phyloP scores from a whole-genome alignment of 495 filamentous ascomycete species.

The Lentithecium fluviatile region DNA sequence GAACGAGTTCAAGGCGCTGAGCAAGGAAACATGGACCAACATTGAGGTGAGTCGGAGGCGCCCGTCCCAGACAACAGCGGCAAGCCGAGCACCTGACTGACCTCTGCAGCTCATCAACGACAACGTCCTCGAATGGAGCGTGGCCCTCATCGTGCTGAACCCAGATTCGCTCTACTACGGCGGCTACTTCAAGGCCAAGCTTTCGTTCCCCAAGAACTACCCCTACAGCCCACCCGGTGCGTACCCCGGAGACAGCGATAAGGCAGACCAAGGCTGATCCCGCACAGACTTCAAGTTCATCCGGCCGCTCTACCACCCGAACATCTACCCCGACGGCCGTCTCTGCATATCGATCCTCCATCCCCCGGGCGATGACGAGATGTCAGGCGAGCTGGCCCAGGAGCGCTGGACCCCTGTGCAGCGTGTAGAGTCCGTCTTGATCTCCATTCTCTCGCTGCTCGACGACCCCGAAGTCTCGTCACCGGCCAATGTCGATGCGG shows the following conservation, averaged over 20 bases:
- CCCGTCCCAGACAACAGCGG: neutral
- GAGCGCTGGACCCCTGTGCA: conserved; percentile 95
- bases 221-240: conserved; percentile 79
- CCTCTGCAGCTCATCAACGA: conserved; percentile 59
- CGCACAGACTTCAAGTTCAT: conserved; percentile 73
- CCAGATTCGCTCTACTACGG: conserved; percentile 86
- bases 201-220: conserved; percentile 87
- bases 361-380: conserved; percentile 82
- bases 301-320: conserved; percentile 83
- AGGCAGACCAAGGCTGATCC: neutral
- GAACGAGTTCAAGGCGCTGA: conserved; percentile 80
- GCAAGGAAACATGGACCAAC: conserved; percentile 89
- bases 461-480: conserved; percentile 92
- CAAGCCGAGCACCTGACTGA: conserved; percentile 38
- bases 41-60: conserved; percentile 61
- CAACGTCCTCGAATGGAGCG: conserved; percentile 80
- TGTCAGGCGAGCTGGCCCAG: conserved; percentile 81
- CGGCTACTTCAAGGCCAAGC: conserved; percentile 85
- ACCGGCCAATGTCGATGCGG: conserved; percentile 92
- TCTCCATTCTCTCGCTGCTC: conserved; percentile 88
- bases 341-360: conserved; percentile 98
- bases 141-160: conserved; percentile 90
- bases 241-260: conserved; percentile 4
- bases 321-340: conserved; percentile 85
- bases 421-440: conserved; percentile 88